These are phyloP conservation scores for Sphenostylis stenocarpa DNA, from an alignment of 306 rosid genomes.

Conservation along the genomic window DNA sequence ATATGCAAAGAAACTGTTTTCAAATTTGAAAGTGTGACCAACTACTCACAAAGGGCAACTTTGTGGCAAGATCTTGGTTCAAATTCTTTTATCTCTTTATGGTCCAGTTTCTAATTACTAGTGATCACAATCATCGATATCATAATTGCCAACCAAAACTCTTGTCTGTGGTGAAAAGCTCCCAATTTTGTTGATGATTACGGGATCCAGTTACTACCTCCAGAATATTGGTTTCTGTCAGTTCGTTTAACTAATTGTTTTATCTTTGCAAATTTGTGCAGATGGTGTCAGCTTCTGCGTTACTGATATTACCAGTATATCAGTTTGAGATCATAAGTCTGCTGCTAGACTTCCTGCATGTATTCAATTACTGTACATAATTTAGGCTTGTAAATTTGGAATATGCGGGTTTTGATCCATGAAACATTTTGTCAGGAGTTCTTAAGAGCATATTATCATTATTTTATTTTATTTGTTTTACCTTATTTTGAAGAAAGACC, in stretches of 20 bases:
- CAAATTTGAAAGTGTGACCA: too few species aligned
- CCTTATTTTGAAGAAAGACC: conserved; percentile 24
- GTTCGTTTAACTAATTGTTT: conserved; percentile 25
- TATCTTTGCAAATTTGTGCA: conserved; percentile 44
- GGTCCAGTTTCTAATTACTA: neutral
- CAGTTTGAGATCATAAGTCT: conserved; percentile 25
- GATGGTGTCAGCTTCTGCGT: conserved; percentile 46
- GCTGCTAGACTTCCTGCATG: conserved; percentile 30
- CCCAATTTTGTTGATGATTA: neutral
- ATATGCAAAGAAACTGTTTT: neutral
- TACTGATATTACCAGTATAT: conserved; percentile 33
- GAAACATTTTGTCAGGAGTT: conserved; percentile 36
- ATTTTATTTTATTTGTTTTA: too few species aligned
- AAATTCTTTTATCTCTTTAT: neutral
- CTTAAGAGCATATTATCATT: conserved; percentile 29
- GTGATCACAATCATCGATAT: neutral
- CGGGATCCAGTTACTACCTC: neutral
- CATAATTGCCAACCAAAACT: neutral
- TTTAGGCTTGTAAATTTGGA: conserved; percentile 56
- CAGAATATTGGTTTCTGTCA: neutral
- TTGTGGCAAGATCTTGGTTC: neutral
- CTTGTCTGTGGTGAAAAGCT: neutral
- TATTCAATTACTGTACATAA: conserved; percentile 54
- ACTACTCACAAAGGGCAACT: neutral
- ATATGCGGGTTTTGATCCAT: conserved; percentile 35